Evolutionary conservation across 2,329 filamentous ascomycete genomes (phyloP).

Genomic region (Stagonosporopsis tanaceti): DNA sequence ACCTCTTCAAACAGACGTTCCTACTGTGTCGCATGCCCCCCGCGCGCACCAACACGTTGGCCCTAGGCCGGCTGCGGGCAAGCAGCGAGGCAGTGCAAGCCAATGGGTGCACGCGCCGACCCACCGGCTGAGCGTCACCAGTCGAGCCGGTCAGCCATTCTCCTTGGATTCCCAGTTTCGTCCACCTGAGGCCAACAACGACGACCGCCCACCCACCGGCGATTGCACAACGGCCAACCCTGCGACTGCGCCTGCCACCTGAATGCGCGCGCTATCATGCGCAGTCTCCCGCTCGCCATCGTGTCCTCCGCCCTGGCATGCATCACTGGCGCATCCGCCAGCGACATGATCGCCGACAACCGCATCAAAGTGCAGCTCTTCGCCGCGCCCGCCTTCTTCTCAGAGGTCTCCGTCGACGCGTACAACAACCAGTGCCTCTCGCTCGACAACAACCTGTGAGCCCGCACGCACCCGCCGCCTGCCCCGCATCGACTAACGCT

Average conservation of each 20-base stretch:
- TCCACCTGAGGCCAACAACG: conserved; percentile 13
- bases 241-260: conserved; percentile 18
- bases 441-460: conserved; percentile 45
- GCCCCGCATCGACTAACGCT: conserved; percentile 9
- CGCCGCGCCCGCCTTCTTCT: conserved; percentile 42
- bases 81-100: conserved; percentile 18
- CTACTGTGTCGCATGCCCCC: background rate
- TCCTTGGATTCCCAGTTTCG: conserved; percentile 3
- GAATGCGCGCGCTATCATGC: conserved; percentile 23
- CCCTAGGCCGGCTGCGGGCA: conserved; percentile 11
- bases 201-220: conserved; percentile 11
- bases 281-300: conserved; percentile 10
- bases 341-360: conserved; percentile 30
- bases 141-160: background rate
- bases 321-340: conserved; percentile 17
- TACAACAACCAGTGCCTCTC: conserved; percentile 39
- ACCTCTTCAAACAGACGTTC: background rate
- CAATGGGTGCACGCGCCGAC: conserved; percentile 17
- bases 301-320: conserved; percentile 7
- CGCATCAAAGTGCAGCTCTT: conserved; percentile 48
- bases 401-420: conserved; percentile 44
- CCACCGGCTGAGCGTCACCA: conserved; percentile 19
- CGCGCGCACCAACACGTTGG: conserved; percentile 12
- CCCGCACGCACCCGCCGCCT: no score
- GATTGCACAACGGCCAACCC: conserved; percentile 1